Evolutionary conservation across 306 rosid species (phyloP), one percentile per base, ranked within the genome.

Genomic region (Begonia masoniana): DNA sequence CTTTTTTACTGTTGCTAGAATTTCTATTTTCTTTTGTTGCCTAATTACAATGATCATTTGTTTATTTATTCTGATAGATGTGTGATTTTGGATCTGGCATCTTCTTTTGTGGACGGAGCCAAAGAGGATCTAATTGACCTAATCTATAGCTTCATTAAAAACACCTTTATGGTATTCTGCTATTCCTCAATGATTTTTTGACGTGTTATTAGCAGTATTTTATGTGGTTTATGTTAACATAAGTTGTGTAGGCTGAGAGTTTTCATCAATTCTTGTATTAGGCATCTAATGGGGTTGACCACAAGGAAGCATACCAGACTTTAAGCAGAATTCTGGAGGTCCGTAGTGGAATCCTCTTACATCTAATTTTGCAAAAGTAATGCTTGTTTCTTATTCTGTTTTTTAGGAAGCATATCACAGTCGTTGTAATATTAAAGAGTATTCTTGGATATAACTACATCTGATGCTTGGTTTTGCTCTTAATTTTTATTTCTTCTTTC

Each of bases 291-390:
- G 94, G 65, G 62, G 66, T 68, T 47, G 66, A 64, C 56, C 75
- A 62, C 60, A 55, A 31, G 47, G 88, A 85, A 76, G 82, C 91
- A 41, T 91, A 85, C 71, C 55, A 68, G 55, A 70, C 85, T 43
- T 56, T 91, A 69, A 75, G 79, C 75, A 83, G 82, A 80, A 71
- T 91, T 71, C 68, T 85, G 54, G 72, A 83, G 96, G 97, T 85
- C 49, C 15, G 15, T 45, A 45, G 13, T n/a, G 49, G n/a, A 7
- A 17, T 17, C 24, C 62, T 17, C 36, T 17, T 43, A 14, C 43
- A 47, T 57, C 17, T 58, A 21, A 57, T 14, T 3, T 10, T 57
- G 12, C 13, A 4, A 12, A 45, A 11, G 13, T 45, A 45, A 45
- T 45, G 15, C 4, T 10, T 45, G 15, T 45, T 45, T 45, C 13